phyloP scores from a whole-genome alignment of 176 grass and related monocot species.

The Canna indica region DNA sequence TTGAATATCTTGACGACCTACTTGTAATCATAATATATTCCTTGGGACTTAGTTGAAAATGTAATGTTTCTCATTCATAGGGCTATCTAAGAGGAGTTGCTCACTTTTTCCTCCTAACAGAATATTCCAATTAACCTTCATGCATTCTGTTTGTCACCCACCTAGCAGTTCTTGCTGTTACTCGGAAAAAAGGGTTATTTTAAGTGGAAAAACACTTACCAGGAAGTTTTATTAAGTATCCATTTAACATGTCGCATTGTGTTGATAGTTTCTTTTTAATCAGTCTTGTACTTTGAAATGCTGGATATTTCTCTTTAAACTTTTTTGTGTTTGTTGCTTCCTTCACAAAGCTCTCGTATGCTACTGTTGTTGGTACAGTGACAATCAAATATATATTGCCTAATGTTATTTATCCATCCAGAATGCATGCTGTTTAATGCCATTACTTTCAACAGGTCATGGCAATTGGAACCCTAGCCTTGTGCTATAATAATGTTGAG shows the following conservation, averaged over 20 bases:
- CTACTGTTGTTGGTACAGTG: not conserved
- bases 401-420: no score
- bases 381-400: not conserved
- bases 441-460: slow-evolving; percentile 63
- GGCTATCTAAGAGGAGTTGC: no score
- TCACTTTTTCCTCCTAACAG: no score
- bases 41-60: no score
- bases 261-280: not conserved
- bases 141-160: not conserved
- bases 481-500: slow-evolving; percentile 91
- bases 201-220: not conserved
- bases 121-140: no score
- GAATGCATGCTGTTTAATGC: not conserved
- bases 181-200: not conserved
- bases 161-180: not conserved
- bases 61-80: no score
- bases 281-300: not conserved
- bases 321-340: slow-evolving; percentile 2
- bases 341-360: not conserved
- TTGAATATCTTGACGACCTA: no score
- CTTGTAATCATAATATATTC: no score
- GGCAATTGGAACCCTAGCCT: slow-evolving; percentile 83
- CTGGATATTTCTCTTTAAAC: not conserved
- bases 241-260: not conserved
- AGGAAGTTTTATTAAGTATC: not conserved